Evolutionary conservation across 176 grass and related monocot species (phyloP), one percentile per base, ranked within the genome.

Genomic region (Typha latifolia): DNA sequence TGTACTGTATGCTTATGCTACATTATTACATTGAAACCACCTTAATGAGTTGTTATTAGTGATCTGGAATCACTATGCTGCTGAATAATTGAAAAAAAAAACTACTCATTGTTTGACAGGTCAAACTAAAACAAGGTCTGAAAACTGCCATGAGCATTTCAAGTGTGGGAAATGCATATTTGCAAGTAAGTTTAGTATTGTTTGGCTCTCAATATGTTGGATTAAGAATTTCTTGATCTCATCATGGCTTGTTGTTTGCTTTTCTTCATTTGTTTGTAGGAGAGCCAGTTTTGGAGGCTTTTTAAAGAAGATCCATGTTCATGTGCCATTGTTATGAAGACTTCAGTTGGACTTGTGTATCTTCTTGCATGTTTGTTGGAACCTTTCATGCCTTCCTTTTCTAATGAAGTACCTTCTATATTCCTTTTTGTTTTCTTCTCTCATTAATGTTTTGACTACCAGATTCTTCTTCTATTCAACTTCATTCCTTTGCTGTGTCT

Each of bases 91-190:
- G 13, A 5, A 59, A 9, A 22, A 59, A 21, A 14, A 49, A 27
- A 48, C 0, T 80, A 29, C 57, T 74, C 14, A 14, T 37, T 83
- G 32, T 51, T 26, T 73, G 8, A 68, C 63, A 96, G 93, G 93
- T 96, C 72, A 89, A 96, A 79, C 69, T 91, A 69, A 96, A 96
- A 84, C 93, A 89, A 72, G 93, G 93, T 69, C 52, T 96, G 49
- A 96, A 89, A 74, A 75, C 20, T 77, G 88, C 80, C 5, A 91
- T 96, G 88, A 84, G 66, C 56, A 91, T 96, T 78, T 96, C 88
- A 74, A 84, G 88, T 70, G 85, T 89, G 70, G 93, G 82, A 68
- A 96, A 96, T 84, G 85, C 69, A 19, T 96, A 96, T 81, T 69
- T 96, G 51, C 88, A 96, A 81, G 93, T 96, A 84, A 49, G 59